These are phyloP conservation scores for Tricholoma bakamatsutake DNA, from an alignment of 768 basidiomycete species.

Conservation along the genomic window DNA sequence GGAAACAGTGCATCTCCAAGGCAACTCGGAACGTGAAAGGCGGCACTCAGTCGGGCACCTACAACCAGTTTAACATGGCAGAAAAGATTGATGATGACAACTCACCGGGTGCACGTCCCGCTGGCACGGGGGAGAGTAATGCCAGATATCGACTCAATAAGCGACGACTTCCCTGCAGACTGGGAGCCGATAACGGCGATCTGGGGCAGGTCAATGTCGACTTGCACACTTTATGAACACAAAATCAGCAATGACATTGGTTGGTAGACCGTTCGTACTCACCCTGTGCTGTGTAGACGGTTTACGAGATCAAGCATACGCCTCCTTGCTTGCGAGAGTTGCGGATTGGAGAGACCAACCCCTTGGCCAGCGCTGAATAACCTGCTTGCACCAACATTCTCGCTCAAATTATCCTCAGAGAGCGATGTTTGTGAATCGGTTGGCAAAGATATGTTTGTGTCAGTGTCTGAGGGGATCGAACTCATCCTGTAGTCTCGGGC, in stretches of 20 bases:
- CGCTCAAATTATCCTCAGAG: background rate
- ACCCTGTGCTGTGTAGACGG: slow-evolving; percentile 52
- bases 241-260: background rate
- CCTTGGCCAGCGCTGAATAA: slow-evolving; percentile 5
- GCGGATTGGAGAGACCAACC: slow-evolving; percentile 44
- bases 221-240: slow-evolving; percentile 46
- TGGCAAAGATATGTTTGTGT: background rate
- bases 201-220: slow-evolving; percentile 66
- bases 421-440: background rate
- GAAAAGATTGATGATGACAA: background rate
- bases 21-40: slow-evolving; percentile 30
- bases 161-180: slow-evolving; percentile 70
- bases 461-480: background rate
- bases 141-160: slow-evolving; percentile 74
- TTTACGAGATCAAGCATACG: slow-evolving; percentile 50
- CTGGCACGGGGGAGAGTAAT: slow-evolving; percentile 62
- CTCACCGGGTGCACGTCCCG: slow-evolving; percentile 72
- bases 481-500: slow-evolving; percentile 23
- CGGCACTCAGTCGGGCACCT: slow-evolving; percentile 59
- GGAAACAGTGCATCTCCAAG: slow-evolving; percentile 49
- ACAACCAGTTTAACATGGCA: background rate
- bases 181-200: slow-evolving; percentile 72
- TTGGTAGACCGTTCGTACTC: slow-evolving; percentile 3
- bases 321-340: slow-evolving; percentile 31
- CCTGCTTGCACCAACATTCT: background rate